Percentiles rank a stretch among this genome's conserved stretches.
These are phyloP conservation scores for Rhodofomes roseus DNA, from an alignment of 1,284 basidiomycete genomes.

Conservation along the genomic window DNA sequence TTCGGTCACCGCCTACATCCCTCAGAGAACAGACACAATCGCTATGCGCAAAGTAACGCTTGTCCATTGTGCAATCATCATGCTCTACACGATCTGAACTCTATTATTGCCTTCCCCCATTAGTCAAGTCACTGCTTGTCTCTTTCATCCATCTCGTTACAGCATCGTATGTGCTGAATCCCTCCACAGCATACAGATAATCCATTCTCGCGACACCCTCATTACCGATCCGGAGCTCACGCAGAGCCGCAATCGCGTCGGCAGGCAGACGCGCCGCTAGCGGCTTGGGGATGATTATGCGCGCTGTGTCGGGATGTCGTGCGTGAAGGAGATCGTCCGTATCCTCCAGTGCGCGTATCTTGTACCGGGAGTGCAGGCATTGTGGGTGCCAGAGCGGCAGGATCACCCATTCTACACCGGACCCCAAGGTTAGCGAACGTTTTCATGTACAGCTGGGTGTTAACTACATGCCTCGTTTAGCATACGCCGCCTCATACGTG, in stretches of 20 bases:
- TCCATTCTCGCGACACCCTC: not conserved
- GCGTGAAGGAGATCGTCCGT: not conserved
- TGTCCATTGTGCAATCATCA: too few relatives aligned
- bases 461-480: too few relatives aligned
- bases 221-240: not conserved
- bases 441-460: too few relatives aligned
- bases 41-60: too few relatives aligned
- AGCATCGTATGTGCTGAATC: not conserved
- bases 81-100: too few relatives aligned
- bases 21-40: too few relatives aligned
- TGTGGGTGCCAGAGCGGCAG: constrained; percentile 1
- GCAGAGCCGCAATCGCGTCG: not conserved
- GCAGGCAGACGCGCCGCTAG: not conserved
- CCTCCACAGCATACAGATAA: not conserved
- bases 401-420: not conserved
- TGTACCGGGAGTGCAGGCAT: not conserved
- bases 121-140: too few relatives aligned
- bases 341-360: not conserved
- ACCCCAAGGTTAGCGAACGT: too few relatives aligned
- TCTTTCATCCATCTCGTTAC: not conserved
- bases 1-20: too few relatives aligned
- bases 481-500: not conserved
- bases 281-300: not conserved
- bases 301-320: not conserved
- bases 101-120: too few relatives aligned